These are phyloP conservation scores for Hamigera avellanea DNA, from an alignment of 495 filamentous ascomycete species.

Conservation along the genomic window DNA sequence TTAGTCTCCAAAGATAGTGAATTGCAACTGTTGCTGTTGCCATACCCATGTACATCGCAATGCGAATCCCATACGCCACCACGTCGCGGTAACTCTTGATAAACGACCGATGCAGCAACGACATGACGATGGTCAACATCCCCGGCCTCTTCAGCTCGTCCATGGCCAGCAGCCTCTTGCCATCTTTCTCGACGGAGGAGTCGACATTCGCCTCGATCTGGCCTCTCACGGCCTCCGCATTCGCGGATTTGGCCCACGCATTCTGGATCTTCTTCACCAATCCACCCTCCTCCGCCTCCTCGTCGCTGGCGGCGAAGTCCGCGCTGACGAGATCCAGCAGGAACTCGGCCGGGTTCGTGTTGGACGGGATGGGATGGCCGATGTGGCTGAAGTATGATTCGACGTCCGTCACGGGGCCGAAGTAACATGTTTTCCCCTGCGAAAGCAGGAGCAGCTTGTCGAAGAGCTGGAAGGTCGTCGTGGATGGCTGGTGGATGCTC, in stretches of 20 bases:
- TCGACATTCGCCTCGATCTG: background rate
- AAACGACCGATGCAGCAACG: conserved; percentile 58
- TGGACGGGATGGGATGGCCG: conserved; percentile 46
- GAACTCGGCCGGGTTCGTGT: conserved; percentile 71
- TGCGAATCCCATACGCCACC: conserved; percentile 67
- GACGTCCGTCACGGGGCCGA: conserved; percentile 43
- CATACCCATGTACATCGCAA: conserved; percentile 76
- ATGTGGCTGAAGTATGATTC: conserved; percentile 45
- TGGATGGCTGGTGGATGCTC: conserved; percentile 74
- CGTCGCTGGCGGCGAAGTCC: conserved; percentile 62
- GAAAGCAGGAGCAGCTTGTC: conserved; percentile 69
- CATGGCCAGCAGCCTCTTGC: background rate
- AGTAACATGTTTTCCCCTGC: conserved; percentile 55
- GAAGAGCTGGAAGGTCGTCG: conserved; percentile 64
- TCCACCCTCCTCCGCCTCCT: conserved; percentile 21
- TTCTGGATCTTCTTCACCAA: conserved; percentile 15
- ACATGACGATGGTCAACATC: conserved; percentile 21
- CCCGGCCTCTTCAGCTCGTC: conserved; percentile 19
- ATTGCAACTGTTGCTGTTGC: too few species aligned
- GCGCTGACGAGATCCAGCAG: conserved; percentile 64
- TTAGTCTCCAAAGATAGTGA: too few species aligned
- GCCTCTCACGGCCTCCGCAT: too few species aligned
- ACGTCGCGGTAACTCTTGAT: conserved; percentile 76
- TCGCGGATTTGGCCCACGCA: conserved; percentile 17
- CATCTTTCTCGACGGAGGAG: conserved; percentile 7